Percentiles rank a stretch among this genome's conserved stretches.
phyloP scores from a whole-genome alignment of 148 eudicot genomes.

The Rhododendron williamsianum region DNA sequence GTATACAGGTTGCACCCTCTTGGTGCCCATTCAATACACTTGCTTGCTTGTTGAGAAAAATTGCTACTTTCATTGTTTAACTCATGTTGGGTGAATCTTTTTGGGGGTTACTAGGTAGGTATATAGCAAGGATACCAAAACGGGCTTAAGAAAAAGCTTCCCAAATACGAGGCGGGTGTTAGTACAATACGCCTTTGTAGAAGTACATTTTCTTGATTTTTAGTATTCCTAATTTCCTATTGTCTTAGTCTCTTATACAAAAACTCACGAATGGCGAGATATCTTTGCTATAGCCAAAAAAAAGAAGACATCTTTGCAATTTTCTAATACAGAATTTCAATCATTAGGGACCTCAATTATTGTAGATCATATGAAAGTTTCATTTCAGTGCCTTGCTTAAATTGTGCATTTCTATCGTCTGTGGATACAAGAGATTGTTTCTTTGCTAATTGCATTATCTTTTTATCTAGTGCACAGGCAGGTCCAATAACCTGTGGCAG shows the following conservation, averaged over 20 bases:
- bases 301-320: neutral
- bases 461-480: slow-evolving; percentile 34
- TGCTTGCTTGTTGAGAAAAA: no score
- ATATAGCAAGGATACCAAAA: neutral
- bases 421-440: slow-evolving; percentile 5
- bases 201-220: no score
- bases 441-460: slow-evolving; percentile 6
- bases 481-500: slow-evolving; percentile 52
- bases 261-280: neutral
- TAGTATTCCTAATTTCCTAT: neutral
- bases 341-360: neutral
- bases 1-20: no score
- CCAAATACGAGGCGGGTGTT: neutral
- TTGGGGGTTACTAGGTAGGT: neutral
- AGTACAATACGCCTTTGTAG: neutral
- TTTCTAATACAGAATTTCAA: neutral
- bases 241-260: neutral
- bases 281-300: no score
- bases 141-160: neutral
- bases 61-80: no score
- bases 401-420: neutral
- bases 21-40: no score
- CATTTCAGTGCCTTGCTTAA: neutral
- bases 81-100: neutral
- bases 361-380: neutral